These are phyloP conservation scores for Trichoderma koningii DNA, from an alignment of 2,329 filamentous ascomycete genomes.

Conservation along the genomic window DNA sequence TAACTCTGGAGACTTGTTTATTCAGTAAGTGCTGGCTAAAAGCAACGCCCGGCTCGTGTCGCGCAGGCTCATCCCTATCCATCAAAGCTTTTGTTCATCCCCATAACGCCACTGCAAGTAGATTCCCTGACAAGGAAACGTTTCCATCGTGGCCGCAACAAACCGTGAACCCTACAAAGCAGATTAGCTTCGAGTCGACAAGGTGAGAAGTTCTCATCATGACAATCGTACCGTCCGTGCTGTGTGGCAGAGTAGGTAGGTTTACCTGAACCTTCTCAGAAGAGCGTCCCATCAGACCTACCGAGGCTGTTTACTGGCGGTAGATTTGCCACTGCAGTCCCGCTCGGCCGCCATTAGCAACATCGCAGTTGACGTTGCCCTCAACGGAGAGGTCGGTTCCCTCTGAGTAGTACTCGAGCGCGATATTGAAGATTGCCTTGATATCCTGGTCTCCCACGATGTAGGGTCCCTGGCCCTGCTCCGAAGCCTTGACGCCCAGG, in stretches of 20 bases:
- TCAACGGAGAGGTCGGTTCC: constrained; percentile 32
- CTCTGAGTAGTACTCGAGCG: constrained; percentile 30
- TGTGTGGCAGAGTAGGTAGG: not conserved
- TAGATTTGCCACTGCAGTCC: constrained; percentile 33
- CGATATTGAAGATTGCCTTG: constrained; percentile 30
- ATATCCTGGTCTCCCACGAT: constrained; percentile 35
- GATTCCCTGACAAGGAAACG: no score
- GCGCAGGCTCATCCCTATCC: not conserved
- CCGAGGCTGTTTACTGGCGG: not conserved
- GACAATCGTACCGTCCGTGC: not conserved
- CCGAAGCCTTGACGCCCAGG: constrained; percentile 34
- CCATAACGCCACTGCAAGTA: constrained; percentile 7
- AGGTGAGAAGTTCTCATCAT: not conserved
- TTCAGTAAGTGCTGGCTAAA: constrained; percentile 6
- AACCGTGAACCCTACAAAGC: not conserved
- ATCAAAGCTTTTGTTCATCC: not conserved
- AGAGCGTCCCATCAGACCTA: not conserved
- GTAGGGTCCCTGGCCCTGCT: constrained; percentile 30
- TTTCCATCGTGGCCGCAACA: not conserved
- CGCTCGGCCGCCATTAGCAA: constrained; percentile 28
- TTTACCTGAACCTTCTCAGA: not conserved
- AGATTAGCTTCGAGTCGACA: not conserved
- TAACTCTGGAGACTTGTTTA: not conserved
- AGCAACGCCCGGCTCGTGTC: not conserved
- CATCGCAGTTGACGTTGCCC: constrained; percentile 32